phyloP scores from a whole-genome alignment of 1,139 yeast species.

The Ogataea hybrid region DNA sequence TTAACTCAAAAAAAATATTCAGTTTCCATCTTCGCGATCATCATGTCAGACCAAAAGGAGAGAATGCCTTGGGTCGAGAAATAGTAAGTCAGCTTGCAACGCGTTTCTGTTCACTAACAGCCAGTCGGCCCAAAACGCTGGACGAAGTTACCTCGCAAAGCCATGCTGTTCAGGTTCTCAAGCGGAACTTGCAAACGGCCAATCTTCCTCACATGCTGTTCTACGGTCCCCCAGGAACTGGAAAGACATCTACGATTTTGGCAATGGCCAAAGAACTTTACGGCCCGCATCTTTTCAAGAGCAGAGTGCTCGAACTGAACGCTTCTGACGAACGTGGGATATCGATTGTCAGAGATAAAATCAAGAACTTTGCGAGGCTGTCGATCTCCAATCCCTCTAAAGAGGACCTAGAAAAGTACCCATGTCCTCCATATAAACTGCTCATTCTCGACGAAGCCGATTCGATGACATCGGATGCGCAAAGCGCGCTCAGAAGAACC shows the following conservation, averaged over 20 bases:
- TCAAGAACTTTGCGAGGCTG: conserved; percentile 87
- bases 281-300: conserved; percentile 67
- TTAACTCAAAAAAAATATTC: conserved; percentile 1
- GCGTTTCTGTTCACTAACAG: conserved; percentile 1
- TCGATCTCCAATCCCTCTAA: conserved; percentile 78
- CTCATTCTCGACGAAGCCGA: conserved; percentile 93
- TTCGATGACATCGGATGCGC: conserved; percentile 98
- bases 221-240: conserved; percentile 98
- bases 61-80: conserved; percentile 80
- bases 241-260: conserved; percentile 88
- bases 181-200: conserved; percentile 72
- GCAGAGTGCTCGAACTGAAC: conserved; percentile 85
- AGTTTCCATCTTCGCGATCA: not conserved
- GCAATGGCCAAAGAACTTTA: conserved; percentile 84
- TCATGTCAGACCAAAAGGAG: conserved; percentile 26
- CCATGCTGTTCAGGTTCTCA: conserved; percentile 82
- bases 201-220: conserved; percentile 94
- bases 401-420: conserved; percentile 68
- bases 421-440: conserved; percentile 88
- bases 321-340: conserved; percentile 98
- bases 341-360: conserved; percentile 85
- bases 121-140: conserved; percentile 70
- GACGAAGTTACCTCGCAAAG: conserved; percentile 92
- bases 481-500: conserved; percentile 89
- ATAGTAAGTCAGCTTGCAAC: conserved; percentile 42